Evolutionary conservation across 1,284 basidiomycete genomes (phyloP), one percentile per base, ranked within the genome.

Genomic region (Dichomitus squalens): DNA sequence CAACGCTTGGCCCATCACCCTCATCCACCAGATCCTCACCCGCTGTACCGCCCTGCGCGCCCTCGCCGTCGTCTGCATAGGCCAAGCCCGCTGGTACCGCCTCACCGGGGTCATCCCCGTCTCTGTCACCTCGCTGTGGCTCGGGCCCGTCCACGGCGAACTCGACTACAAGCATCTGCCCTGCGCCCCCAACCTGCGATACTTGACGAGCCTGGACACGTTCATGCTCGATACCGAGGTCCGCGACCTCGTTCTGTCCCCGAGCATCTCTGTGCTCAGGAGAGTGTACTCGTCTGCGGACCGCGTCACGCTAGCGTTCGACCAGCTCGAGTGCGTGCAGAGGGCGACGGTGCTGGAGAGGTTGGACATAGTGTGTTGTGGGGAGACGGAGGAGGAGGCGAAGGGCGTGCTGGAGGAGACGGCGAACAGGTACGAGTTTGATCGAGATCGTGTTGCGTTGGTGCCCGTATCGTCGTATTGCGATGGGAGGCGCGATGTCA

Each of bases 181-280:
- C 11, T 68, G 68, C 41, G 49, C 53, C 9, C 27, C 43, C 34
- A 49, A 50, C n/a, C 71, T 72, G 16, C 61, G 58, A 21, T 52
- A 70, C 41, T 55, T 76, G 58, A 75, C 72, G 11, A 76, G 73
- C 54, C 62, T 65, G 12, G 65, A 69, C 25, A 73, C 72, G 20
- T 73, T 67, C 61, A 72, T 76, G 70, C 64, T 70, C 8, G 73
- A 74, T 50, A 68, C 68, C 40, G 75, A 76, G 59, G 65, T 76
- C 6, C 61, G 64, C 38, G 70, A 74, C 41, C 59, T 73, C 25
- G 65, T 75, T 36, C 61, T 63, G 11, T 70, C 69, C 18, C 69
- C 74, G 16, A 63, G 66, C 34, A 64, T 74, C 58, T 64, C 61
- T 36, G 62, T 38, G 11, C 66, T 76, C 33, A 66, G 74, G 18